A percentile compares a stretch with the other conserved stretches of the same genome.
Evolutionary conservation across 164 flowering plant species (phyloP).

Genomic region (Euptelea pleiosperma): DNA sequence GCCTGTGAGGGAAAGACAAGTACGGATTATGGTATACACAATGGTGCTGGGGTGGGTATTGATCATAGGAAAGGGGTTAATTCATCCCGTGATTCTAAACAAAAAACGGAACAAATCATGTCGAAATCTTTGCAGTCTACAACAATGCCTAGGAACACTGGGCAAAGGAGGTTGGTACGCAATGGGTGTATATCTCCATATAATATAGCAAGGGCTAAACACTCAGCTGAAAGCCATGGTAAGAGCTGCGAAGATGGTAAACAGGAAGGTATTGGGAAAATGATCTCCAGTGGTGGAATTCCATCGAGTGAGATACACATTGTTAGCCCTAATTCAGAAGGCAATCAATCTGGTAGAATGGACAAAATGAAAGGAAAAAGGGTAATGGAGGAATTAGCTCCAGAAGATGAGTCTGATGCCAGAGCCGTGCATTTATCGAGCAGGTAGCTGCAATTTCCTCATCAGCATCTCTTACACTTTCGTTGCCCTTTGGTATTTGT

Average conservation of each 20-base stretch:
- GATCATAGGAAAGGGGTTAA: conserved; percentile 21
- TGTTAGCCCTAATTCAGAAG: conserved; percentile 36
- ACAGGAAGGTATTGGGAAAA: conserved; percentile 10
- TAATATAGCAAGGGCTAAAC: conserved; percentile 54
- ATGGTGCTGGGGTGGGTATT: conserved; percentile 15
- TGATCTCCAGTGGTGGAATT: conserved; percentile 5
- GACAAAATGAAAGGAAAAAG: too few species aligned
- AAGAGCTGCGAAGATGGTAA: conserved; percentile 16
- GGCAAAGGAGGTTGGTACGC: conserved; percentile 65
- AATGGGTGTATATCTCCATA: conserved; percentile 87
- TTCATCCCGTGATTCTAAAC: conserved; percentile 15
- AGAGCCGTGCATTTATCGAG: conserved; percentile 15
- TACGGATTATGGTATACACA: conserved; percentile 5
- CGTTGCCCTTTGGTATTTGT: background rate
- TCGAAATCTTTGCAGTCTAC: conserved; percentile 14
- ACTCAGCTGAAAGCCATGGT: conserved; percentile 21
- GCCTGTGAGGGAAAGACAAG: conserved; percentile 25
- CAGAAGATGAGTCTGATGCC: conserved; percentile 22
- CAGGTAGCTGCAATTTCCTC: conserved; percentile 34
- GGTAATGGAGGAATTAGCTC: too few species aligned
- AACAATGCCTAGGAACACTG: conserved; percentile 32
- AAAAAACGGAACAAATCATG: conserved; percentile 10
- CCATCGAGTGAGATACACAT: conserved; percentile 18
- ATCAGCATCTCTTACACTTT: background rate
- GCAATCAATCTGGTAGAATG: conserved; percentile 14